phyloP scores from a whole-genome alignment of 148 eudicot genomes.

The Nepenthes gracilis region DNA sequence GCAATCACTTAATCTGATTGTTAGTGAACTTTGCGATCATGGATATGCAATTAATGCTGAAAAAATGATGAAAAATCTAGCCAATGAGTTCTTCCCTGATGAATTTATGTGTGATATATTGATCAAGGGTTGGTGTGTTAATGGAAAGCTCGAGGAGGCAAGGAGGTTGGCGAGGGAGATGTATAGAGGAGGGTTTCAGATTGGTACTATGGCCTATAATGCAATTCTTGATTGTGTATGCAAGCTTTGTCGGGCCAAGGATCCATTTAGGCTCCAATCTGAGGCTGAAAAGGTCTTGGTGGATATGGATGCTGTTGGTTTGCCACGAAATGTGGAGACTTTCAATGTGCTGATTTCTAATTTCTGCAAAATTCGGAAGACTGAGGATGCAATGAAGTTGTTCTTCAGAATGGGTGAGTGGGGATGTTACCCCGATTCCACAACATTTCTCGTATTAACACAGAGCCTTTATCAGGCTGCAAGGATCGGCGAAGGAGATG shows the following conservation, averaged over 20 bases:
- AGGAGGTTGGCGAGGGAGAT: conserved; percentile 70
- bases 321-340: conserved; percentile 71
- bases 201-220: conserved; percentile 53
- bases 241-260: conserved; percentile 76
- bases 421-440: conserved; percentile 73
- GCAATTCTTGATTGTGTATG: conserved; percentile 84
- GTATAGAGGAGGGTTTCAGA: conserved; percentile 85
- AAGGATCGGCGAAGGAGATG: conserved; percentile 84
- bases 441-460: conserved; percentile 57
- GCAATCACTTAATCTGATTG: conserved; percentile 35
- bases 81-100: conserved; percentile 79
- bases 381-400: conserved; percentile 55
- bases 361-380: conserved; percentile 70
- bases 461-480: conserved; percentile 90
- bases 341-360: conserved; percentile 68
- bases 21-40: conserved; percentile 53
- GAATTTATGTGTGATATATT: conserved; percentile 65
- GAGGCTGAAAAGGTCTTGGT: conserved; percentile 59
- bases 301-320: conserved; percentile 88
- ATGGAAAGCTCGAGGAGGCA: conserved; percentile 77
- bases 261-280: conserved; percentile 45
- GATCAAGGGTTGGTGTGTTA: conserved; percentile 86
- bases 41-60: conserved; percentile 76
- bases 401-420: conserved; percentile 84
- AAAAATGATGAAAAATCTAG: conserved; percentile 62